A percentile compares a stretch with the other conserved stretches of the same genome.
Evolutionary conservation across 495 filamentous ascomycete genomes (phyloP).

Genomic region (Aspergillus nanangensis): DNA sequence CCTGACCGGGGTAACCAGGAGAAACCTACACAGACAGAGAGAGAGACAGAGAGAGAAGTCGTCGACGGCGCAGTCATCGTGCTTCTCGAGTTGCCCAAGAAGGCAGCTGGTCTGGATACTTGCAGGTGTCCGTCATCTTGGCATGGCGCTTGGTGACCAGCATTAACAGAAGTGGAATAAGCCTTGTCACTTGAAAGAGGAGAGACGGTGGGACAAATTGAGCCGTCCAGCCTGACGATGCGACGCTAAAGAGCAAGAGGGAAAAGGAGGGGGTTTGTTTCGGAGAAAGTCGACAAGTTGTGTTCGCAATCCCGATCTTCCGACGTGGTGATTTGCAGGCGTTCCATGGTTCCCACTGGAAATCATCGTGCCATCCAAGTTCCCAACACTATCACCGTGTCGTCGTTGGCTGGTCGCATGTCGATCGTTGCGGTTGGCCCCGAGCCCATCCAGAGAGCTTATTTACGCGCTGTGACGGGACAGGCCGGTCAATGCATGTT

Average conservation of each 20-base stretch:
- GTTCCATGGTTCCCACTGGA: not conserved
- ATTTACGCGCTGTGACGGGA: too few relatives aligned
- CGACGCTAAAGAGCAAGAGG: too few relatives aligned
- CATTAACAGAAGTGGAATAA: not conserved
- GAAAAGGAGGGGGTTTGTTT: too few relatives aligned
- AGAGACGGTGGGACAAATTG: too few relatives aligned
- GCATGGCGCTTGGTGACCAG: slow-evolving; percentile 30
- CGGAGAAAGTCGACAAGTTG: not conserved
- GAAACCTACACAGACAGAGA: not conserved
- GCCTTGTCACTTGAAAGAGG: too few relatives aligned
- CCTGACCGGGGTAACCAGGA: not conserved
- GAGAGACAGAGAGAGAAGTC: slow-evolving; percentile 1
- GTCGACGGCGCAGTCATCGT: slow-evolving; percentile 29
- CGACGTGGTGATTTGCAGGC: not conserved
- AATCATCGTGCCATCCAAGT: not conserved
- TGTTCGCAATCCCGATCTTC: not conserved
- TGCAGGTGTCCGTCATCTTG: slow-evolving; percentile 29
- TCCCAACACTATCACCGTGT: too few relatives aligned
- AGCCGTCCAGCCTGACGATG: too few relatives aligned
- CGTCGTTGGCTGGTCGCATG: not conserved
- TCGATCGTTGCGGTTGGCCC: too few relatives aligned
- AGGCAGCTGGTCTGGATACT: slow-evolving; percentile 15
- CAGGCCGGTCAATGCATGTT: too few relatives aligned
- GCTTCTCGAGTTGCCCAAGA: slow-evolving; percentile 14
- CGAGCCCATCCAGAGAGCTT: too few relatives aligned